Evolutionary conservation across 306 rosid species (phyloP), one percentile per base, ranked within the genome.

Genomic region (Medicago arabica): DNA sequence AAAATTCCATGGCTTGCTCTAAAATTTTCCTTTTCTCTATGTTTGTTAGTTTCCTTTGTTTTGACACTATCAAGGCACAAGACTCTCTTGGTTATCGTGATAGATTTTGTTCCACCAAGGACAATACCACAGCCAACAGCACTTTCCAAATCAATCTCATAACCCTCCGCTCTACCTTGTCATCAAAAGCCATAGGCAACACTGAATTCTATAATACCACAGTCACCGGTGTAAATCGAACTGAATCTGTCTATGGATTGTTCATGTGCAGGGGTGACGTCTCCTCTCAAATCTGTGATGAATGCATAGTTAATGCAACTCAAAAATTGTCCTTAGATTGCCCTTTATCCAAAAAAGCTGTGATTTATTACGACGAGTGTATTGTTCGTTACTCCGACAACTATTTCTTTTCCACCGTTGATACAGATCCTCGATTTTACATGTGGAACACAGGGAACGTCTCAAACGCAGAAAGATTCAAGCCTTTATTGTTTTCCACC

Each of bases 401-500:
- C 36, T 31, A 4, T 31, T 31, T 31, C 36, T 10, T 19, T 55
- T 19, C 62, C 3, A 11, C 31, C 2, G 0, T 55, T 55, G 3
- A 4, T 3, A 9, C 0, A 11, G 1, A 0, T 0, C 14, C 8
- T 9, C 1, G 62, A 1, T 0, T 19, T 19, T 0, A 0, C 6
- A 0, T 4, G 3, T 9, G 1, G 3, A 55, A 4, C 12, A 12
- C 1, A 25, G 1, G 0, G 1, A 61, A 14, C 1, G 6, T 61
- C 12, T 31, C 67, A 2, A 7, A 13, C 43, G 3, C 11, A 0
- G 3, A 60, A 28, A 31, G 10, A 11, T 3, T 31, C 18, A 3
- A 0, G 67, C 43, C 11, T n/a, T 16, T 36, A 5, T 8, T 63
- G 69, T n/a, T 16, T 1, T 15, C 2, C 1, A 34, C 69, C 1